Conservation (phyloP, 2,329 filamentous ascomycete species). For the Pezicula carpinea region DNA sequence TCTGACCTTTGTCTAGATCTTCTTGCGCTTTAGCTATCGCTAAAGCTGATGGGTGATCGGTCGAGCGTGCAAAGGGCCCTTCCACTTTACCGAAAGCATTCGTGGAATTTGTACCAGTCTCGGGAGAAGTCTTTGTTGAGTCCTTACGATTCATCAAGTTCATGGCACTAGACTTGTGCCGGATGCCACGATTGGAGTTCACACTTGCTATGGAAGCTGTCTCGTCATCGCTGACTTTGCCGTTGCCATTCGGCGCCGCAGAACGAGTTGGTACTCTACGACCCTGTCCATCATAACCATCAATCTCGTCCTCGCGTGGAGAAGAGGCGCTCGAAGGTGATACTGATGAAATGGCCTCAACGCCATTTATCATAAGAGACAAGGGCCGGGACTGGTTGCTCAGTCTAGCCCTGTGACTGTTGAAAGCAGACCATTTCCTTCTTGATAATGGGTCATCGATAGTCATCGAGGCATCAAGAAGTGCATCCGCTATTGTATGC, state of each 20-base stretch:
- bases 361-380: conserved; percentile 12
- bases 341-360: conserved; percentile 12
- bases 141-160: conserved; percentile 55
- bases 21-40: conserved; percentile 32
- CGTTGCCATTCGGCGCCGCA: conserved; percentile 9
- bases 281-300: conserved; percentile 9
- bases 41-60: conserved; percentile 31
- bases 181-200: conserved; percentile 41
- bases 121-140: conserved; percentile 55
- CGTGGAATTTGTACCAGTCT: conserved; percentile 58
- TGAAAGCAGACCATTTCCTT: conserved; percentile 46
- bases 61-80: conserved; percentile 33
- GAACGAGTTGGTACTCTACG: conserved; percentile 13
- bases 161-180: conserved; percentile 56
- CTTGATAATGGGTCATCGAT: conserved; percentile 65
- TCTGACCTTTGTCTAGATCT: conserved; percentile 29
- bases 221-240: conserved; percentile 27
- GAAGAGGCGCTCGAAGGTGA: conserved; percentile 19
- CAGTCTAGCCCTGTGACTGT: conserved; percentile 44
- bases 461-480: conserved; percentile 86
- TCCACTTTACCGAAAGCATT: conserved; percentile 64
- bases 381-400: conserved; percentile 24
- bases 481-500: conserved; percentile 83
- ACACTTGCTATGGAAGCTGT: conserved; percentile 22
- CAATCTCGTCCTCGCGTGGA: conserved; percentile 15